These are phyloP conservation scores for Aschersonia sp. DNA, from an alignment of 2,329 filamentous ascomycete genomes.

Conservation along the genomic window DNA sequence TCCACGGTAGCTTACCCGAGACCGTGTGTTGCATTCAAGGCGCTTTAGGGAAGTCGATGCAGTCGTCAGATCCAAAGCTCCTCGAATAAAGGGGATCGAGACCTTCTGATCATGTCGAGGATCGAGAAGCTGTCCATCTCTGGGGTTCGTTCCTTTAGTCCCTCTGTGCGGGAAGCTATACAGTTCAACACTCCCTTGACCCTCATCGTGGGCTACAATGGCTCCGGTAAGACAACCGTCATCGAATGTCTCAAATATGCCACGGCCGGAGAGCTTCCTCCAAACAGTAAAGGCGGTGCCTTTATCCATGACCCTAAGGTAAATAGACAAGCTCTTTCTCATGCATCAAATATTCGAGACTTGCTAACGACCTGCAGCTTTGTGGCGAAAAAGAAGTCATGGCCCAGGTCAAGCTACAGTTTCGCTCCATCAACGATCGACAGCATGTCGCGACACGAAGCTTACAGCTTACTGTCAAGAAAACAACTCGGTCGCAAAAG, in stretches of 20 bases:
- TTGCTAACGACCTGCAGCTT: slow-evolving; percentile 29
- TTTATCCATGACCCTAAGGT: slow-evolving; percentile 97
- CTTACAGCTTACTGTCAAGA: slow-evolving; percentile 77
- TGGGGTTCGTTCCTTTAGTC: slow-evolving; percentile 76
- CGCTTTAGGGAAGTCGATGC: too few species aligned
- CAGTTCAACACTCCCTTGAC: slow-evolving; percentile 84
- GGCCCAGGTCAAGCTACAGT: slow-evolving; percentile 83
- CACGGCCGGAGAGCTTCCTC: slow-evolving; percentile 83
- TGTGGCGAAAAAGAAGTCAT: slow-evolving; percentile 77
- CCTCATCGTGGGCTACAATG: slow-evolving; percentile 93
- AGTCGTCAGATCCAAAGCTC: not conserved
- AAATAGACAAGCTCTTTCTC: slow-evolving; percentile 3
- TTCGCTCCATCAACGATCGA: slow-evolving; percentile 62
- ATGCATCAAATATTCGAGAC: not conserved
- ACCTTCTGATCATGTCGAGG: slow-evolving; percentile 42
- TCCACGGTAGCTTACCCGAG: too few species aligned
- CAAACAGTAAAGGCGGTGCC: slow-evolving; percentile 78
- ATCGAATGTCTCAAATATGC: slow-evolving; percentile 98
- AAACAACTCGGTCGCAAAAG: slow-evolving; percentile 61
- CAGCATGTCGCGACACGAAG: slow-evolving; percentile 75
- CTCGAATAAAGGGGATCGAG: not conserved
- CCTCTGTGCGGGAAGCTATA: slow-evolving; percentile 60
- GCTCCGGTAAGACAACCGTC: slow-evolving; percentile 96
- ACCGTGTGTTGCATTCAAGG: too few species aligned
- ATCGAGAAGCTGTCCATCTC: slow-evolving; percentile 83